Conservation (phyloP, 2,329 filamentous ascomycete genomes). For the Zasmidium citrigriseum region DNA sequence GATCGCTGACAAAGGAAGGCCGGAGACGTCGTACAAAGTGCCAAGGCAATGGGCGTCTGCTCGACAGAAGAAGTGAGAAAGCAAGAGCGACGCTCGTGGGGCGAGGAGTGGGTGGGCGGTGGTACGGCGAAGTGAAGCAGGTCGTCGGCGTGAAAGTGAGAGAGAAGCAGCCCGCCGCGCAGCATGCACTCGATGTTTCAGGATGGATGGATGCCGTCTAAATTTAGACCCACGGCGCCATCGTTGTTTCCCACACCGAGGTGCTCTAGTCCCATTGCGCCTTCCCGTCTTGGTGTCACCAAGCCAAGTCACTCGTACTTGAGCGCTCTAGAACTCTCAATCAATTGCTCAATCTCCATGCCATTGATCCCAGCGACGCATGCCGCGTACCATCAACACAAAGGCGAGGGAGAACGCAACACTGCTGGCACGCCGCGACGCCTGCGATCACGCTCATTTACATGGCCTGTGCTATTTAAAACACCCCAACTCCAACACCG, state of each 20-base stretch:
- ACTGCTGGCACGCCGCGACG: not conserved
- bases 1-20: constrained; percentile 16
- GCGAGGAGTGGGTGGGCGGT: not conserved
- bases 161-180: not conserved
- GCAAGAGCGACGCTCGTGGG: not conserved
- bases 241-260: too few relatives aligned
- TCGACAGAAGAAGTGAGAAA: not conserved
- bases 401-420: not conserved
- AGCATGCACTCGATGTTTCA: too few relatives aligned
- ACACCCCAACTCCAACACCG: too few relatives aligned
- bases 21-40: constrained; percentile 5
- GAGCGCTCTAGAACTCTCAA: not conserved
- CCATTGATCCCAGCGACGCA: not conserved
- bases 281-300: not conserved
- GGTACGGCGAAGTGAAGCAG: not conserved
- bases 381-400: too few relatives aligned
- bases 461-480: not conserved
- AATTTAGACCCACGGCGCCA: too few relatives aligned
- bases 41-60: not conserved
- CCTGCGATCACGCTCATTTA: too few relatives aligned
- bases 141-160: not conserved
- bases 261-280: not conserved
- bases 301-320: not conserved
- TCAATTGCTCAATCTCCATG: not conserved
- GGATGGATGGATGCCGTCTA: not conserved